Conservation (phyloP, 768 basidiomycete genomes). For the Boletellus ananiceps region DNA sequence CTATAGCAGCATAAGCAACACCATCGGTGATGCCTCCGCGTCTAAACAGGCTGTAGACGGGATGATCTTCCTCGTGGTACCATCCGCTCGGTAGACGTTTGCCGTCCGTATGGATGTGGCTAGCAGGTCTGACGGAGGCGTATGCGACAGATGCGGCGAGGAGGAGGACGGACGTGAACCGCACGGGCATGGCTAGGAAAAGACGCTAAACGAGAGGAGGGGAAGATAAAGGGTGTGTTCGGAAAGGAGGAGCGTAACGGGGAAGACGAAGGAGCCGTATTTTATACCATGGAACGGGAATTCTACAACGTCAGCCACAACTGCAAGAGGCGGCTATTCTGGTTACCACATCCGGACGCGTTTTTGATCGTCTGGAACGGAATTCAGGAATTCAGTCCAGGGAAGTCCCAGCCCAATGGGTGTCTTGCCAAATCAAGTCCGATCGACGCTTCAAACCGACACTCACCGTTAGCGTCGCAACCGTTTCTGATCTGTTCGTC, state of each 20-base stretch:
- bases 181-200: constrained; percentile 21
- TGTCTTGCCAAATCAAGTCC: constrained; percentile 14
- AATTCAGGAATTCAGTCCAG: constrained; percentile 9
- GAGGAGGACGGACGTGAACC: constrained; percentile 22
- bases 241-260: constrained; percentile 6
- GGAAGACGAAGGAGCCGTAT: constrained; percentile 6
- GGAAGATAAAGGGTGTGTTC: constrained; percentile 17
- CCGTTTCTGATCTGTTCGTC: neutral
- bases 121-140: constrained; percentile 17
- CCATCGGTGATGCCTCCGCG: constrained; percentile 46
- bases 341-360: constrained; percentile 11
- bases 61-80: constrained; percentile 61
- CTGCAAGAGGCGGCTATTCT: no score
- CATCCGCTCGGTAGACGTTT: constrained; percentile 38
- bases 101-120: constrained; percentile 17
- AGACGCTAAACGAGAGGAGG: constrained; percentile 41
- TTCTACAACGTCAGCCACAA: constrained; percentile 26
- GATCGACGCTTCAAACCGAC: constrained; percentile 16
- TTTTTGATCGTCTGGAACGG: constrained; percentile 6
- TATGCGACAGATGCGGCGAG: constrained; percentile 21
- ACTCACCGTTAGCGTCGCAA: constrained; percentile 12
- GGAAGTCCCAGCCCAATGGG: neutral
- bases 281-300: constrained; percentile 24
- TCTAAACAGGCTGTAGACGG: constrained; percentile 57
- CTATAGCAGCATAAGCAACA: constrained; percentile 47